A percentile compares a stretch with the other conserved stretches of the same genome.
Conservation (phyloP, 2,329 filamentous ascomycete genomes). For the Talaromyces sp. region DNA sequence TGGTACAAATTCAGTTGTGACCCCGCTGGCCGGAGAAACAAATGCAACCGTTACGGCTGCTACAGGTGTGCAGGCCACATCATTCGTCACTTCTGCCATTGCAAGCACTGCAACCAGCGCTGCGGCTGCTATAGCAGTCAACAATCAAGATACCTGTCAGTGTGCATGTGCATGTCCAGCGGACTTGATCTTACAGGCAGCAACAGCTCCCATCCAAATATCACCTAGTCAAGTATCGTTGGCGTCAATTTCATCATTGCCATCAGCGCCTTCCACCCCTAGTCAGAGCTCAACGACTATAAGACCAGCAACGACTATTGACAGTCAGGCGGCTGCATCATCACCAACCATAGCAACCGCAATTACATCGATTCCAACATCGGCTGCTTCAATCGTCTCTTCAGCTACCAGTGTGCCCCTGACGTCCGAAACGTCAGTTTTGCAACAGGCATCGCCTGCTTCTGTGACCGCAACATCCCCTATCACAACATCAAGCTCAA, state of each 20-base stretch:
- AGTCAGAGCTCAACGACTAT: neutral
- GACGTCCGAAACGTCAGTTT: neutral
- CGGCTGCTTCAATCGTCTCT: neutral
- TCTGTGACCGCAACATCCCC: neutral
- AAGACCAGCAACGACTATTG: neutral
- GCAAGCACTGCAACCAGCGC: neutral
- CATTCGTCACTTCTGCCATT: slow-evolving; percentile 7
- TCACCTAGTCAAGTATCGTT: neutral
- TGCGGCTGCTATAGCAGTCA: neutral
- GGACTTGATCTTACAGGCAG: neutral
- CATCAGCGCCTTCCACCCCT: neutral
- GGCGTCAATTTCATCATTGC: neutral
- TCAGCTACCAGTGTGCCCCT: neutral
- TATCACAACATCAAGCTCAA: neutral
- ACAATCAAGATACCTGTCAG: neutral
- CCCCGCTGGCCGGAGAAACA: neutral
- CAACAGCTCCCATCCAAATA: neutral
- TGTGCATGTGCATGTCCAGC: slow-evolving; percentile 17
- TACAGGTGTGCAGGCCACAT: neutral
- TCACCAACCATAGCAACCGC: neutral
- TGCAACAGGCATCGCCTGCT: neutral
- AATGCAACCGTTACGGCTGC: neutral
- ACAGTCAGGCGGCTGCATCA: neutral
- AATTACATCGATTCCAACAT: neutral
- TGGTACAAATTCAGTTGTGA: neutral